Percentiles rank a stretch among this genome's conserved stretches.
phyloP scores from a whole-genome alignment of 257 asterid genomes.

The Capsicum pubescens region DNA sequence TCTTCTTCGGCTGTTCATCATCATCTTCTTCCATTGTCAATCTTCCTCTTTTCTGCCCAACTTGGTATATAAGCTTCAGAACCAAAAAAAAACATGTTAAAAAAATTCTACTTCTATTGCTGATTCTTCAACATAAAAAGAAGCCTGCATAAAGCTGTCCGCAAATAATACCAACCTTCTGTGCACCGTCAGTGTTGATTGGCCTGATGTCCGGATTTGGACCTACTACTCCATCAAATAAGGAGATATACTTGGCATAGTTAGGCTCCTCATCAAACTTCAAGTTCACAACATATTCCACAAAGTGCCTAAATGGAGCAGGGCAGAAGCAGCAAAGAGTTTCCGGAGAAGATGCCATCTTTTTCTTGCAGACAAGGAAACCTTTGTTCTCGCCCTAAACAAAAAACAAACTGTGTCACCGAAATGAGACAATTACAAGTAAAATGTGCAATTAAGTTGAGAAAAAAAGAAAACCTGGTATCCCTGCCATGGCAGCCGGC shows the following conservation, averaged over 20 bases:
- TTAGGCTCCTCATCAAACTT: slow-evolving; percentile 69
- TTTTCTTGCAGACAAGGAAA: slow-evolving; percentile 65
- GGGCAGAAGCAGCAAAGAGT: slow-evolving; percentile 61
- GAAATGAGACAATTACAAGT: neutral
- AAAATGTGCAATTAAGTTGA: slow-evolving; percentile 24
- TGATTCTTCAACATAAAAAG: neutral
- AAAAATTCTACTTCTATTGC: slow-evolving; percentile 25
- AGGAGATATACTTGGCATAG: slow-evolving; percentile 57
- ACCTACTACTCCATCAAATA: slow-evolving; percentile 63
- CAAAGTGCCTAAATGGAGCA: slow-evolving; percentile 54
- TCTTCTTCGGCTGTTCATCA: slow-evolving; percentile 60
- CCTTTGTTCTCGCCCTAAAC: slow-evolving; percentile 63
- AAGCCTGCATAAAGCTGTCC: neutral
- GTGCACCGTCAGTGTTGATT: slow-evolving; percentile 67
- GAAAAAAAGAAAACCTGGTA: slow-evolving; percentile 49
- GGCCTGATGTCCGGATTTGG: slow-evolving; percentile 65
- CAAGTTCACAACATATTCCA: slow-evolving; percentile 58
- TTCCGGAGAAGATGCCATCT: slow-evolving; percentile 67
- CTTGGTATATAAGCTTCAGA: slow-evolving; percentile 54
- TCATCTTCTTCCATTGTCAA: slow-evolving; percentile 56
- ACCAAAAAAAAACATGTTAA: neutral
- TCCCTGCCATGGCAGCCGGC: slow-evolving; percentile 73
- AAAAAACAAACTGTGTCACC: slow-evolving; percentile 22
- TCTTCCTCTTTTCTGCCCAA: slow-evolving; percentile 64
- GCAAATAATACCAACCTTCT: slow-evolving; percentile 56